These are phyloP conservation scores for Ramaria rubella DNA, from an alignment of 768 basidiomycete species.

Conservation along the genomic window DNA sequence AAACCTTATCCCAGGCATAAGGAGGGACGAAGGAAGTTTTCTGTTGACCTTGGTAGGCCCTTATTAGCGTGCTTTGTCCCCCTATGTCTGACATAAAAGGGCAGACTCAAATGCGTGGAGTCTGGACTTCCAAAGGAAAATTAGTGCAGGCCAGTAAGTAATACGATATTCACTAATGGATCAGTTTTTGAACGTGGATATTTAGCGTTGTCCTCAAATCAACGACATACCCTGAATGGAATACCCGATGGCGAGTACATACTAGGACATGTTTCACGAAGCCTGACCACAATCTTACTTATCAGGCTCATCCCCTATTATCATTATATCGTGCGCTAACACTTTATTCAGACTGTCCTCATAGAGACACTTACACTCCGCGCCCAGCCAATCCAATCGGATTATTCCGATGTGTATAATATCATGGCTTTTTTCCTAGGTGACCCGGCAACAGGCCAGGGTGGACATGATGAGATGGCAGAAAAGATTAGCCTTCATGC, in stretches of 20 bases:
- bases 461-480: constrained; percentile 55
- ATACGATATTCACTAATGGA: too few species aligned
- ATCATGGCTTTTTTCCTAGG: constrained; percentile 69
- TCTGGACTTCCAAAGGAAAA: constrained; percentile 1
- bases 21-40: constrained; percentile 1
- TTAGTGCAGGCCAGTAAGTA: constrained; percentile 5
- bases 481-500: constrained; percentile 50
- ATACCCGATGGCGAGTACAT: constrained; percentile 21
- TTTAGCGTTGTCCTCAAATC: constrained; percentile 54
- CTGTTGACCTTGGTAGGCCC: constrained; percentile 3
- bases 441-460: constrained; percentile 42
- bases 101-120: constrained; percentile 32
- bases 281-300: not conserved
- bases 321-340: constrained; percentile 28
- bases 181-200: constrained; percentile 19
- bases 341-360: too few species aligned
- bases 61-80: too few species aligned
- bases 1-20: not conserved
- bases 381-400: constrained; percentile 48
- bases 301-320: constrained; percentile 27
- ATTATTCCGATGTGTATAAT: constrained; percentile 65
- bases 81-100: constrained; percentile 1
- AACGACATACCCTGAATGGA: constrained; percentile 73
- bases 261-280: too few species aligned
- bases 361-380: too few species aligned